Evolutionary conservation across 208 protist genomes (phyloP).

Genomic region (Zelonia costaricensis): DNA sequence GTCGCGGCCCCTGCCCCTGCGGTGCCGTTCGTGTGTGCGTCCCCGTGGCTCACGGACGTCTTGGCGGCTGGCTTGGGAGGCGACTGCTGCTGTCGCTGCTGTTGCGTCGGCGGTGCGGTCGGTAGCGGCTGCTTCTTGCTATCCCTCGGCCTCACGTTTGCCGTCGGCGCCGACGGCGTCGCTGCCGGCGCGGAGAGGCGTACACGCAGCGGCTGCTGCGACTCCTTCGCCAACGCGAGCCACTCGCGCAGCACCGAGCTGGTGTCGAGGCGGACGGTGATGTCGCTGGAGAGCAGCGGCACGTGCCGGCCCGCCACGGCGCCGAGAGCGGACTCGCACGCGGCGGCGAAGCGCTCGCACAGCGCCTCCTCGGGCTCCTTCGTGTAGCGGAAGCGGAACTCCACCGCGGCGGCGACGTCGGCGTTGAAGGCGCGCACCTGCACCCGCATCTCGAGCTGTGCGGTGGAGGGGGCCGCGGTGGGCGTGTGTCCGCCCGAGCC

Average conservation of each 20-base stretch:
- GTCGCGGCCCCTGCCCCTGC: too few relatives aligned
- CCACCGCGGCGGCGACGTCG: background rate
- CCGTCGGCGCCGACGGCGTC: constrained; percentile 1
- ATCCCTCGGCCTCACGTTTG: background rate
- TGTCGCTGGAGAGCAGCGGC: constrained; percentile 33
- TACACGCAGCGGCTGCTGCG: constrained; percentile 32
- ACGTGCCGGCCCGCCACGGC: background rate
- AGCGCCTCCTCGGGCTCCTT: constrained; percentile 31
- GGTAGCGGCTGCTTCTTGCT: background rate
- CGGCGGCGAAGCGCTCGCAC: constrained; percentile 23
- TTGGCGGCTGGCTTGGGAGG: too few relatives aligned
- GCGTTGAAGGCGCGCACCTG: background rate
- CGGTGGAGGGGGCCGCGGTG: constrained; percentile 11
- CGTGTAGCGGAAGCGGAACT: constrained; percentile 33
- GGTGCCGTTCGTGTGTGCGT: too few relatives aligned
- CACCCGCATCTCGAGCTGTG: constrained; percentile 15
- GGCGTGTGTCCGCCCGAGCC: too few relatives aligned
- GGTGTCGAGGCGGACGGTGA: constrained; percentile 12
- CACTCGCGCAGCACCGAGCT: constrained; percentile 43
- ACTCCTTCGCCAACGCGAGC: constrained; percentile 45
- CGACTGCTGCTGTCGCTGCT: background rate
- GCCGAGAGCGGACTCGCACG: constrained; percentile 11
- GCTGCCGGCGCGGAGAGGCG: constrained; percentile 14
- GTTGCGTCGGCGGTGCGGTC: background rate
- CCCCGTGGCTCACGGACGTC: too few relatives aligned